A percentile compares a stretch with the other conserved stretches of the same genome.
Conservation (phyloP, 345 rosid genomes). For the Dipteronia dyeriana region DNA sequence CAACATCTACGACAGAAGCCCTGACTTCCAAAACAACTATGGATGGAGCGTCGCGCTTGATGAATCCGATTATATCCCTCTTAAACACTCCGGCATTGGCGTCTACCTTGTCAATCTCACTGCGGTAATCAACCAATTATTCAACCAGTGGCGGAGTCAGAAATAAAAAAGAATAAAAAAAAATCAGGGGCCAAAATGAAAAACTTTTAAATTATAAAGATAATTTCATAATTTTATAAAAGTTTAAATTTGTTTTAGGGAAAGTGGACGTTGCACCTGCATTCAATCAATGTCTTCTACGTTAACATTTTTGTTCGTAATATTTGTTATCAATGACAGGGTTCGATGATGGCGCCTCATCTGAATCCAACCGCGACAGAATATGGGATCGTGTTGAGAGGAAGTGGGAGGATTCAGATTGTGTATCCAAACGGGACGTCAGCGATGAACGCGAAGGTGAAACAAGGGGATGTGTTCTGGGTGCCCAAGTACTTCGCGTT, state of each 20-base stretch:
- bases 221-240: too few relatives aligned
- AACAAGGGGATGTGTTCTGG: conserved; percentile 74
- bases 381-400: conserved; percentile 68
- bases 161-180: too few relatives aligned
- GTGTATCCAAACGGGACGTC: conserved; percentile 77
- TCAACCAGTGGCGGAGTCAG: too few relatives aligned
- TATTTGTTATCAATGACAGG: conserved; percentile 33
- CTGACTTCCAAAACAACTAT: conserved; percentile 61
- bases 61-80: conserved; percentile 51
- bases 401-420: conserved; percentile 65
- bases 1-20: conserved; percentile 53
- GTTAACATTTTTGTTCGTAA: background rate
- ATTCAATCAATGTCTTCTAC: background rate
- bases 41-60: conserved; percentile 86
- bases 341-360: conserved; percentile 97
- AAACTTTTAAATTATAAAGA: too few relatives aligned
- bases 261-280: too few relatives aligned
- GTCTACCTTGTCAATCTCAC: conserved; percentile 78
- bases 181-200: too few relatives aligned
- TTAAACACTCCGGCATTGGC: conserved; percentile 64
- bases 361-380: conserved; percentile 87
- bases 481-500: conserved; percentile 86
- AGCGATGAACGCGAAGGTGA: conserved; percentile 57
- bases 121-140: conserved; percentile 44
- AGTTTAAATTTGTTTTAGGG: too few relatives aligned